phyloP scores from a whole-genome alignment of 345 rosid genomes.

The Citropsis articulata region DNA sequence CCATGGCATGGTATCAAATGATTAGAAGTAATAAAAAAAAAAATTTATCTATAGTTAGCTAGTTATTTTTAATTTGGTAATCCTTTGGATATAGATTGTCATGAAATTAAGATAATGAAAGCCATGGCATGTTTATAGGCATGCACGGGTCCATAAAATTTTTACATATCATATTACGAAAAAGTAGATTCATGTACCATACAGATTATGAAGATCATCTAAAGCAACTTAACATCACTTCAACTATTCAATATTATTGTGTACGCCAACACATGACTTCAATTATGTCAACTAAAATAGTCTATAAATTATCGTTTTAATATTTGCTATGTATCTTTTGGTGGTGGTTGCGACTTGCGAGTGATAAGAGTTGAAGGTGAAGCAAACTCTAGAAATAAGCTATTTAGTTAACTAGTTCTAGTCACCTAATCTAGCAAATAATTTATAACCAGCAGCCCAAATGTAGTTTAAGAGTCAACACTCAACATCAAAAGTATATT shows the following conservation, averaged over 20 bases:
- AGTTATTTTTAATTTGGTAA: neutral
- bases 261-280: conserved; percentile 9
- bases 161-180: neutral
- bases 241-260: conserved; percentile 7
- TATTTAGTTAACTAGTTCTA: neutral
- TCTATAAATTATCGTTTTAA: neutral
- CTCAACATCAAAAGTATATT: too few relatives aligned
- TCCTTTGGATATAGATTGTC: neutral
- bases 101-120: conserved; percentile 1
- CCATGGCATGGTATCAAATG: conserved; percentile 5
- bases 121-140: conserved; percentile 3
- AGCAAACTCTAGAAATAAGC: neutral
- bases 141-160: neutral
- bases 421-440: neutral
- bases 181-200: conserved; percentile 16
- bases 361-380: neutral
- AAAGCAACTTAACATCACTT: neutral
- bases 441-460: too few relatives aligned
- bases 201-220: neutral
- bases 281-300: neutral
- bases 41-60: neutral
- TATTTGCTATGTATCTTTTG: neutral
- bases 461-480: too few relatives aligned
- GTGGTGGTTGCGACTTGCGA: neutral
- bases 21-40: neutral